Evolutionary conservation across 2,329 filamentous ascomycete genomes (phyloP).

Genomic region (Ambrosiella beaveri): DNA sequence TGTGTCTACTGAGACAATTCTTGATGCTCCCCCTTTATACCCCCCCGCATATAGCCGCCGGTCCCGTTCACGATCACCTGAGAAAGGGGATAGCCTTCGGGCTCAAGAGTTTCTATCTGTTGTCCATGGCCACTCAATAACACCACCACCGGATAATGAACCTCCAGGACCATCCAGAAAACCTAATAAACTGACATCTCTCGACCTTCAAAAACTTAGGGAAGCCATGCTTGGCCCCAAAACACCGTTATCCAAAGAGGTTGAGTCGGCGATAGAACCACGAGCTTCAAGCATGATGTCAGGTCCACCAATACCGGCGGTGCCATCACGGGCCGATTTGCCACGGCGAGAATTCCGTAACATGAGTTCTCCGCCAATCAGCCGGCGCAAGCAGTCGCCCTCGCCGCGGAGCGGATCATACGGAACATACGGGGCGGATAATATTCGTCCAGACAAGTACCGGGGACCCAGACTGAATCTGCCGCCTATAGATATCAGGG

Average conservation of each 20-base stretch:
- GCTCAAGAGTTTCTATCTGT: background rate
- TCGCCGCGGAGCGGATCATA: background rate
- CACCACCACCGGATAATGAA: background rate
- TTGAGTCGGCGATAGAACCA: background rate
- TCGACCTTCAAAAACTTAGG: background rate
- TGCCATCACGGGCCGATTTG: background rate
- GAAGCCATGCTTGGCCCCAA: background rate
- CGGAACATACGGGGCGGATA: background rate
- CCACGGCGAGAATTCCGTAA: slow-evolving; percentile 7
- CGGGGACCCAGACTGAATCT: background rate
- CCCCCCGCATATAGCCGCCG: background rate
- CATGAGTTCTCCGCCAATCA: slow-evolving; percentile 9
- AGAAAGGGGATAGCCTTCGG: background rate
- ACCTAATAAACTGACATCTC: background rate
- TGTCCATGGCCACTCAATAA: background rate
- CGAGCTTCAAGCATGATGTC: background rate
- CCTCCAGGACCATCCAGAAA: background rate
- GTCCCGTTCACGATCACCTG: background rate
- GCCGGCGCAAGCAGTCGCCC: slow-evolving; percentile 3
- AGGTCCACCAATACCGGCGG: background rate
- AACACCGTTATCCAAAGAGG: background rate
- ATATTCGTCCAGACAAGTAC: background rate
- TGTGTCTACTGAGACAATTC: background rate
- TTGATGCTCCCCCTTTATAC: background rate
- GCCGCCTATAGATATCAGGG: slow-evolving; percentile 37